Base-by-base conservation (phyloP, 768 basidiomycete species). In the Pleurotus giganteus region DNA sequence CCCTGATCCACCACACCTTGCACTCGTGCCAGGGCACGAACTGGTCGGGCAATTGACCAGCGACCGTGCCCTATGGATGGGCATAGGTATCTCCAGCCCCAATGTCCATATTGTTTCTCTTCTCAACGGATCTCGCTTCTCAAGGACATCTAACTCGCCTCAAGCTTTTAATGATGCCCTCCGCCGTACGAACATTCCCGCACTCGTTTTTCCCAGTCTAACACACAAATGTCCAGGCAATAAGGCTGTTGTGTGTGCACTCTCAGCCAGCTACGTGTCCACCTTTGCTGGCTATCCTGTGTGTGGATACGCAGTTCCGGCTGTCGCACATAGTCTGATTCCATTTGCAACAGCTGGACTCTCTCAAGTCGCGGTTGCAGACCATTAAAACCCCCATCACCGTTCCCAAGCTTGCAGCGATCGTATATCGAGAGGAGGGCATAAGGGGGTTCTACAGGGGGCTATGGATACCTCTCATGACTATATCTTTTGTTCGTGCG, bases 401-500 rank as follows among this genome's bases (percentile, higher is more conserved):
- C 6, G 84, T 96, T 52, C 83, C 85, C 24, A 80, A 76, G 63
- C 81, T 91, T 58, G 85, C 91, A 54, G 71, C 76, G 24, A 71
- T 86, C 60, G 86, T 94, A 24, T 91, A 90, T 69, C 81, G 81
- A 27, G 91, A 94, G 64, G 89, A 94, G 71, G 88, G 93, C n/a
- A 70, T 92, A 29, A 80, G 80, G 60, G 95, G 96, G 52, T 98
- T 94, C 72, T 96, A 91, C 70, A 81, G 94, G 54, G 92, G 92
- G 55, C 65, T 94, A 47, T 91, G 90, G 84, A 90, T 98, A 62
- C 95, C 96, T 44, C 82, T 98, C 53, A 78, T 94, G 71, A 96
- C 94, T 7, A 98, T 98, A 62, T 94, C 94, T 4, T 93, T 96
- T 68, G 94, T 98, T 69, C 92, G 96, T 86, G 69, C 73, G 91